Evolutionary conservation across 1,284 basidiomycete genomes (phyloP), one percentile per base, ranked within the genome.

Genomic region (Heterobasidion annosum): DNA sequence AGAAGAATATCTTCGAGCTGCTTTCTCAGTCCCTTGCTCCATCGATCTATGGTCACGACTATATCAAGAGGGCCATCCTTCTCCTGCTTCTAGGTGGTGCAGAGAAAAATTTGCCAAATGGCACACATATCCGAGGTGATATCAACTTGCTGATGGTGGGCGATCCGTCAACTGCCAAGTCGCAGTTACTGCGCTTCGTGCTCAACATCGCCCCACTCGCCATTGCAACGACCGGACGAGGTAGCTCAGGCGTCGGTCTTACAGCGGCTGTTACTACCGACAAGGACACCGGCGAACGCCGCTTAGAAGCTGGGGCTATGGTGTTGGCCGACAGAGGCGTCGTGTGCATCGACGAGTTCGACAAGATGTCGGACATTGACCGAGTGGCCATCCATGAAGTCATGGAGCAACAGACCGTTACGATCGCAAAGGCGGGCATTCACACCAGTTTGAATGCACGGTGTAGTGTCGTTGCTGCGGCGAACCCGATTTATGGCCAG

Each of bases 311-410:
- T 8, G 97, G 97, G 56, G 97, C 97, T 12, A 99, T 99, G 97
- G 97, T 99, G 35, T 84, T 99, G 49, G 97, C 97, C n/a, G 97
- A 99, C 70, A 86, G 95, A 58, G 97, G 97, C 18, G 94, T 99
- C 12, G 96, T 99, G 48, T 99, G 96, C 72, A 99, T 99, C 64
- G 97, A 99, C 71, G 96, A 99, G 72, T 99, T 99, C 65, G 96
- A 99, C 80, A 99, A 99, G 71, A 99, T 99, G 96, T 94, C 91
- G 34, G 97, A 99, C 64, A 81, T 98, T 60, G 96, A 99, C 73
- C 85, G 97, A 62, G 96, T 98, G n/a, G 96, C 97, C 34, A 99
- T 99, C 63, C 97, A 99, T 73, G 97, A 99, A 84, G 97, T 98
- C 65, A 99, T 99, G 97, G 96, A 99, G 69, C 93, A 97, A 70